Evolutionary conservation across 2,329 filamentous ascomycete species (phyloP).

Genomic region (Leptographium galeiforme): DNA sequence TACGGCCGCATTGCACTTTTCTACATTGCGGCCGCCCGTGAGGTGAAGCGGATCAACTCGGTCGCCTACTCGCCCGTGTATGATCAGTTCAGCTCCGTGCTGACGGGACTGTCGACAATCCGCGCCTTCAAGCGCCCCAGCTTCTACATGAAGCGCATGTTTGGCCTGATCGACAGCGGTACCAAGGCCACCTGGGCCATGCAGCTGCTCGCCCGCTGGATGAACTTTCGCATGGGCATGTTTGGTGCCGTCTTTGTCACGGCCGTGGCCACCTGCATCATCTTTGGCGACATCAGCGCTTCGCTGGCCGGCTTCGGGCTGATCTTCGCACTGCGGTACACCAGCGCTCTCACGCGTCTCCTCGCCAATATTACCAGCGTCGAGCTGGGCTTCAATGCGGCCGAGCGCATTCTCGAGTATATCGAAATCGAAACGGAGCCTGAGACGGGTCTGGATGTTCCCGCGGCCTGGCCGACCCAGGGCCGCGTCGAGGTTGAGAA

Average conservation of each 20-base stretch:
- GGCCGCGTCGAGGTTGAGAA: constrained; percentile 25
- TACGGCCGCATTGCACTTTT: constrained; percentile 20
- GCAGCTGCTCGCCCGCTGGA: constrained; percentile 20
- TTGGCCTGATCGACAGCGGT: constrained; percentile 19
- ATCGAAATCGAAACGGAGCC: constrained; percentile 24
- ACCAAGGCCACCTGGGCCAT: constrained; percentile 20
- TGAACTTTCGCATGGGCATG: constrained; percentile 25
- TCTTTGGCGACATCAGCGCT: constrained; percentile 22
- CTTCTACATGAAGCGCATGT: constrained; percentile 23
- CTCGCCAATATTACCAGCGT: constrained; percentile 22
- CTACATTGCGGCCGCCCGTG: constrained; percentile 24
- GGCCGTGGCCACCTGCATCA: constrained; percentile 22
- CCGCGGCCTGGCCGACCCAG: constrained; percentile 26
- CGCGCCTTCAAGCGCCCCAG: constrained; percentile 24
- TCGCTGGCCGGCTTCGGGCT: constrained; percentile 27
- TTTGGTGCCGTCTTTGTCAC: constrained; percentile 25
- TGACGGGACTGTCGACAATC: constrained; percentile 27
- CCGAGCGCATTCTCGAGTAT: constrained; percentile 31
- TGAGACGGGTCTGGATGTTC: constrained; percentile 20
- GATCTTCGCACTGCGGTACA: constrained; percentile 25
- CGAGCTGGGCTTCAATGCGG: constrained; percentile 28
- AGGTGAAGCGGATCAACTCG: constrained; percentile 28
- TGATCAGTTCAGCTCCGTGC: constrained; percentile 26
- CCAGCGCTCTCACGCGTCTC: constrained; percentile 19
- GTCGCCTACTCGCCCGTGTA: constrained; percentile 27